These are phyloP conservation scores for Pyrus hybrid DNA, from an alignment of 331 rosid species.

Conservation along the genomic window DNA sequence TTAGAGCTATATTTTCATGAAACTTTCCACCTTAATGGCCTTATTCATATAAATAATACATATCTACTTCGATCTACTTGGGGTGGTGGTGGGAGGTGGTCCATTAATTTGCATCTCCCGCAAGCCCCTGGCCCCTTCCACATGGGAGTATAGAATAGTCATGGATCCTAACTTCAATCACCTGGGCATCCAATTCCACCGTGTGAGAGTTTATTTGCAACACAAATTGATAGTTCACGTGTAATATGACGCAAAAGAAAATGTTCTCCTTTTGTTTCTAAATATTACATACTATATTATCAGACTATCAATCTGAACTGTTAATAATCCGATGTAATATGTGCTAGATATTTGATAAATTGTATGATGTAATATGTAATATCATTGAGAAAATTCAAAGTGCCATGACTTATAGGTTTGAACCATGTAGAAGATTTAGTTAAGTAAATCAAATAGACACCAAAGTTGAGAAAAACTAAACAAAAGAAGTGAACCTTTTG, in stretches of 20 bases:
- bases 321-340: too few relatives aligned
- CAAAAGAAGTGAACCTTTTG: too few relatives aligned
- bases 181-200: slow-evolving; percentile 15
- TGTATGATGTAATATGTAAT: accelerated
- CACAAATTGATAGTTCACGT: not conserved
- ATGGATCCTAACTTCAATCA: not conserved
- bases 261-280: too few relatives aligned
- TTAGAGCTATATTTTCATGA: not conserved
- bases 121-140: not conserved
- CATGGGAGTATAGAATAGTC: not conserved
- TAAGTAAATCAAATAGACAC: too few relatives aligned
- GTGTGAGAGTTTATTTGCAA: not conserved
- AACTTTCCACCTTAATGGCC: not conserved
- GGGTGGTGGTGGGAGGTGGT: not conserved
- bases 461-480: too few relatives aligned
- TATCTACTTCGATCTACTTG: too few relatives aligned
- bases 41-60: too few relatives aligned
- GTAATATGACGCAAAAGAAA: too few relatives aligned
- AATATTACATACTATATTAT: too few relatives aligned
- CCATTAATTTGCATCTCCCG: slow-evolving; percentile 11
- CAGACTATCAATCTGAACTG: not conserved
- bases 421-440: too few relatives aligned
- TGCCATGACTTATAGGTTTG: too few relatives aligned
- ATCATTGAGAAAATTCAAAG: too few relatives aligned
- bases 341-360: not conserved